Percentiles rank a stretch among this genome's conserved stretches.
Evolutionary conservation across 2,329 filamentous ascomycete species (phyloP).

Genomic region (Colletotrichum neosansevieriae): DNA sequence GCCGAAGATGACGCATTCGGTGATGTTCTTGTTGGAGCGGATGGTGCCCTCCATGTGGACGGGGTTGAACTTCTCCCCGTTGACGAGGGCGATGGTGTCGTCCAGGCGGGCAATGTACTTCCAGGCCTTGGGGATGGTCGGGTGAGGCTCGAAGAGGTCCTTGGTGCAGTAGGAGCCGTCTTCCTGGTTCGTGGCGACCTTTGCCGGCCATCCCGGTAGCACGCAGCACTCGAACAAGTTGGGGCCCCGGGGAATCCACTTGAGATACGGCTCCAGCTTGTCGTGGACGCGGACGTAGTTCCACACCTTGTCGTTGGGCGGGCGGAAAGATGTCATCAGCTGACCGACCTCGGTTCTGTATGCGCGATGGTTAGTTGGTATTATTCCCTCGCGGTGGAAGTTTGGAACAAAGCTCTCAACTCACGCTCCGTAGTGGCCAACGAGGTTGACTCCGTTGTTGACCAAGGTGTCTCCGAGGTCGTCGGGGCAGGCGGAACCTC

Average conservation of each 20-base stretch:
- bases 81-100: conserved; percentile 70
- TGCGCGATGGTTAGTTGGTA: conserved; percentile 11
- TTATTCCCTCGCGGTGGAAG: too few relatives aligned
- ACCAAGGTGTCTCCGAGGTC: conserved; percentile 67
- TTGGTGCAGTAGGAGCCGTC: conserved; percentile 73
- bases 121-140: conserved; percentile 66
- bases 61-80: conserved; percentile 78
- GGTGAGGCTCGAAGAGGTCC: conserved; percentile 71
- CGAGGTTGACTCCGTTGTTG: conserved; percentile 64
- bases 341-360: conserved; percentile 71
- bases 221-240: conserved; percentile 53
- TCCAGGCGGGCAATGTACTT: conserved; percentile 72
- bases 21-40: conserved; percentile 55
- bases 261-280: conserved; percentile 52
- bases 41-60: conserved; percentile 70
- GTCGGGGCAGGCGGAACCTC: conserved; percentile 70
- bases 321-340: conserved; percentile 70
- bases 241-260: conserved; percentile 49
- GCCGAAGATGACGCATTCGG: conserved; percentile 72
- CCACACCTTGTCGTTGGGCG: conserved; percentile 67
- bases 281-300: conserved; percentile 67
- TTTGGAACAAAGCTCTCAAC: too few relatives aligned
- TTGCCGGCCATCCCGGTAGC: conserved; percentile 53
- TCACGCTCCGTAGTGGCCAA: conserved; percentile 68
- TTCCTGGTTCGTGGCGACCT: conserved; percentile 66